Evolutionary conservation across 768 basidiomycete genomes (phyloP), one percentile per base, ranked within the genome.

Genomic region (Tulasnella sp.): DNA sequence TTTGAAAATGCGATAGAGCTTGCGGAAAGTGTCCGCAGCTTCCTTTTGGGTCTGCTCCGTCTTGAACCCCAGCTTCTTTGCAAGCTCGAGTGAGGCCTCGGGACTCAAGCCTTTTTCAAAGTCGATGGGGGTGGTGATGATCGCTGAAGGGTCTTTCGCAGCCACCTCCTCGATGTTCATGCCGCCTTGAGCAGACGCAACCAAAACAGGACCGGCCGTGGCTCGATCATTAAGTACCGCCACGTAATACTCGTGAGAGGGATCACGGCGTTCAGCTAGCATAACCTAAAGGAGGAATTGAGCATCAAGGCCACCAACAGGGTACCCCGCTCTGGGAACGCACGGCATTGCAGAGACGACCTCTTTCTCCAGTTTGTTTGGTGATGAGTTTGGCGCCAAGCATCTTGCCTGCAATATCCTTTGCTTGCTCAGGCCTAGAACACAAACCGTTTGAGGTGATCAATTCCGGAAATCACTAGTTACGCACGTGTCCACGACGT

Each of bases 131-230:
- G 86, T 92, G 43, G 93, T 98, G 65, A 98, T 90, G 70, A 99
- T 98, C 37, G 96, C 87, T 35, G 74, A 72, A 34, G 96, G 96
- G 66, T 96, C 90, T 64, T 93, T 90, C 29, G 89, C 88, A 25
- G 96, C 96, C 45, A 99, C 96, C 66, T 99, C 96, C 70, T 99
- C 96, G 66, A 99, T 99, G 72, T 98, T 98, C 96, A 99, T 99
- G 57, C 96, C 96, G 56, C 96, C 96, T 67, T 97, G 92, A 17
- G 78, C 77, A 41, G 96, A 98, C 17, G 84, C 84, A 53, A 99
- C 94, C 45, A 99, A 79, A 29, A 97, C 96, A 41, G 91, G 87
- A 12, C 87, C 84, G 59, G 90, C 83, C 5, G 84, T 74, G 12
- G 78, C 80, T 63, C 96, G 88, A 75, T 99, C 96, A 67, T 97